phyloP scores from a whole-genome alignment of 495 filamentous ascomycete genomes.

The Neurospora sp. region DNA sequence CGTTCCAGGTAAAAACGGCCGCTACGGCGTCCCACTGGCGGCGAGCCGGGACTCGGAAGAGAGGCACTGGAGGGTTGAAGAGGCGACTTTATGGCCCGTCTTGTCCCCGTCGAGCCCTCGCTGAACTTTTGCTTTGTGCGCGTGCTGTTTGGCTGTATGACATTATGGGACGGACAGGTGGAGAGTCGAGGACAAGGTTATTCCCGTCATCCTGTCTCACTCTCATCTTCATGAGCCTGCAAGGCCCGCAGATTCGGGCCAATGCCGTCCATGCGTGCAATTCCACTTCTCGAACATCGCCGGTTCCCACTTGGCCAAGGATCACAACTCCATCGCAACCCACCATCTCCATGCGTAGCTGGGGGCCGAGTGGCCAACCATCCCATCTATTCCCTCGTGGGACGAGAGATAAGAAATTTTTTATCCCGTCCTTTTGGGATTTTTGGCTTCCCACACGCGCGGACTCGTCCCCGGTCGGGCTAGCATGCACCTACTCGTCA shows the following conservation, averaged over 20 bases:
- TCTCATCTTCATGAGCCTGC: not conserved
- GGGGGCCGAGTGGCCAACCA: not conserved
- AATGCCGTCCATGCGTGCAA: not conserved
- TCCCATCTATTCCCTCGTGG: not conserved
- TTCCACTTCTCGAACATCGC: not conserved
- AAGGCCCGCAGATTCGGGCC: not conserved
- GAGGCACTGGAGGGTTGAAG: not conserved
- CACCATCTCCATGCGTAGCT: not conserved
- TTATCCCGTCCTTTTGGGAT: not conserved
- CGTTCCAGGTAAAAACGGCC: not conserved
- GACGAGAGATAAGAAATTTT: constrained; percentile 22
- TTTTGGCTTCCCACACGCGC: constrained; percentile 2
- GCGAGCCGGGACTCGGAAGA: not conserved
- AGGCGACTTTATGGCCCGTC: not conserved
- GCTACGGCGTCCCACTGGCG: not conserved
- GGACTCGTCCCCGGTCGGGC: not conserved
- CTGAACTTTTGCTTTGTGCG: not conserved
- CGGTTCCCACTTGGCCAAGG: not conserved
- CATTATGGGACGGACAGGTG: not conserved
- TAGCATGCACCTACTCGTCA: not conserved
- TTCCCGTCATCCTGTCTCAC: not conserved
- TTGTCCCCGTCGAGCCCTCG: not conserved
- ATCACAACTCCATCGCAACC: not conserved
- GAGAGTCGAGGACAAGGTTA: not conserved
- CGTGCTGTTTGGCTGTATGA: not conserved